A percentile compares a stretch with the other conserved stretches of the same genome.
phyloP scores from a whole-genome alignment of 2,329 filamentous ascomycete species.

The Calonectria fujianensis region DNA sequence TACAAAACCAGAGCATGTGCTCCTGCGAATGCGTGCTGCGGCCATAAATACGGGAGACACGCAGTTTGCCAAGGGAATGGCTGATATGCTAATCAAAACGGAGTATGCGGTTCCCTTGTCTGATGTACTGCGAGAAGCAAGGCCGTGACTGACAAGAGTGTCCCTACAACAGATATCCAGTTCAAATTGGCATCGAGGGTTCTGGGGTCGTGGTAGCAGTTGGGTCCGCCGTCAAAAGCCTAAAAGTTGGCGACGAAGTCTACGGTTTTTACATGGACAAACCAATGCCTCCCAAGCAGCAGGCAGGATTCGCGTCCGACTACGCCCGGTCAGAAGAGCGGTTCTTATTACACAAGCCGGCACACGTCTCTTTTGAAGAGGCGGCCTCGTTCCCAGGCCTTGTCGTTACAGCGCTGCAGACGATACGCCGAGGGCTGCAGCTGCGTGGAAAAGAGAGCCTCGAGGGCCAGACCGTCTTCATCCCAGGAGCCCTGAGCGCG shows the following conservation, averaged over 20 bases:
- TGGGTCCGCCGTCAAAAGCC: constrained; percentile 53
- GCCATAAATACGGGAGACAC: constrained; percentile 62
- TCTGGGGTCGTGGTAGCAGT: constrained; percentile 59
- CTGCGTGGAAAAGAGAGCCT: constrained; percentile 62
- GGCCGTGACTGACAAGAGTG: background rate
- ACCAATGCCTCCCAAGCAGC: constrained; percentile 57
- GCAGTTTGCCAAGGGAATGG: constrained; percentile 53
- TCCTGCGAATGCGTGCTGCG: constrained; percentile 64
- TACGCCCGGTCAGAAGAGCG: constrained; percentile 62
- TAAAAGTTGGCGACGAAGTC: constrained; percentile 61
- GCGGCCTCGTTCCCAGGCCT: constrained; percentile 61
- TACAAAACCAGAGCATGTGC: constrained; percentile 63
- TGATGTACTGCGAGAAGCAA: background rate
- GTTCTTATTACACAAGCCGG: constrained; percentile 60
- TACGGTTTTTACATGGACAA: constrained; percentile 63
- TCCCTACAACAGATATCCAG: constrained; percentile 45
- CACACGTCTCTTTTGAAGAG: constrained; percentile 59
- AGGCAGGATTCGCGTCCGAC: constrained; percentile 62
- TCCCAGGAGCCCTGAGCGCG: constrained; percentile 70
- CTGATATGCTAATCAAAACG: constrained; percentile 56
- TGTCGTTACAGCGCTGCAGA: constrained; percentile 66
- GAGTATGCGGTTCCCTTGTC: constrained; percentile 38
- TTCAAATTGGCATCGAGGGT: constrained; percentile 56
- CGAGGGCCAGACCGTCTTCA: constrained; percentile 70
- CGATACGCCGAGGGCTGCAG: constrained; percentile 62